These are phyloP conservation scores for Aspergillus sp. DNA, from an alignment of 2,329 filamentous ascomycete species.

Conservation along the genomic window DNA sequence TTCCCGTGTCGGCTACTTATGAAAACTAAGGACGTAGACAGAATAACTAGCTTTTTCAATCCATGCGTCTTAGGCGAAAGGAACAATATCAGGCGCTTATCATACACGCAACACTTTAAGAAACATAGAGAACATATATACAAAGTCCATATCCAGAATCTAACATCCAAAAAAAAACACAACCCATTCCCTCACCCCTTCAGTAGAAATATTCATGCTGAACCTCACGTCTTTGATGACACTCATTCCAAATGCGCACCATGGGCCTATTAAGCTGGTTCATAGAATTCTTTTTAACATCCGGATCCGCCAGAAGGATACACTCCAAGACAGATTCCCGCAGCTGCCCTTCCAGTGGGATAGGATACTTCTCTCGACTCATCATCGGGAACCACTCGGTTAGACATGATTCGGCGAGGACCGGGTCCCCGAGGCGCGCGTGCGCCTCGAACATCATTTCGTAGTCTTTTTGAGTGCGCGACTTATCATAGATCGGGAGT, in stretches of 20 bases:
- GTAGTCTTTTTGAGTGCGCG: constrained; percentile 58
- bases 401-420: constrained; percentile 49
- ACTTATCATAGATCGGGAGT: constrained; percentile 50
- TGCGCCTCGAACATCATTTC: constrained; percentile 53
- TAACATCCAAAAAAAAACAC: too few relatives aligned
- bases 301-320: constrained; percentile 56
- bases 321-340: constrained; percentile 54
- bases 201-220: too few relatives aligned
- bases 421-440: constrained; percentile 45
- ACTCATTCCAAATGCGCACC: neutral
- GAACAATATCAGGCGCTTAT: too few relatives aligned
- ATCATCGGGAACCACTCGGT: constrained; percentile 61
- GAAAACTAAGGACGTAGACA: too few relatives aligned
- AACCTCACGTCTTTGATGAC: neutral
- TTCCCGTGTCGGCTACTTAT: too few relatives aligned
- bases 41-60: too few relatives aligned
- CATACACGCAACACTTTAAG: too few relatives aligned
- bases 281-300: constrained; percentile 34
- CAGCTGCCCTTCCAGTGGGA: constrained; percentile 48
- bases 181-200: too few relatives aligned
- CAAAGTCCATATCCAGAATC: too few relatives aligned
- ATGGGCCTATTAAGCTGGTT: too few relatives aligned
- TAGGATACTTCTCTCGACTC: constrained; percentile 52
- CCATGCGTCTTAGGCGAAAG: too few relatives aligned
- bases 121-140: too few relatives aligned